Evolutionary conservation across 2,329 filamentous ascomycete species (phyloP), one percentile per base, ranked within the genome.

Genomic region (Paraconiothyrium sp.): DNA sequence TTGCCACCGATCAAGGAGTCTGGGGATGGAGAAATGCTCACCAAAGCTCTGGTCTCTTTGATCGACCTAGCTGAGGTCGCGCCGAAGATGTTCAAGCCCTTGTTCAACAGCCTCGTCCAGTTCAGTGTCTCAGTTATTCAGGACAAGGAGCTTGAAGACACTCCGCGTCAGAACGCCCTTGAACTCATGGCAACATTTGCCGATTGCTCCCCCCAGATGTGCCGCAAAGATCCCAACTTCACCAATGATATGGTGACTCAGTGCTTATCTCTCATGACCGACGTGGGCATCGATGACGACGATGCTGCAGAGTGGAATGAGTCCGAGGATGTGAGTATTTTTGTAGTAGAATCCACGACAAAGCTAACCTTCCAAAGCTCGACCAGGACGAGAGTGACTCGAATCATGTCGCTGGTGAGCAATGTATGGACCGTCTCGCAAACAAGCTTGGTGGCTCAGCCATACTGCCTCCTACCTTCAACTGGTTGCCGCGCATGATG

Each of bases 121-220:
- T 97, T 99, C 81, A 94, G 91, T 77, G 89, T 98, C 62, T 93
- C 92, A 7, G 93, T 98, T 60, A 92, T 99, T 69, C 92, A 96
- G 72, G 94, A 99, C 78, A 98, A 98, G 82, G 94, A 98, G 64
- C 86, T 99, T 24, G 91, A 90, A 64, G 94, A 97, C 74, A 87
- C 94, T 68, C 92, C 93, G 64, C 89, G 95, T 62, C 95, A 99
- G 79, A 98, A 98, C 76, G 93, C 94, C 0, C 85, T 99, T 46
- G 95, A 99, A 79, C 86, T 99, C 59, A 97, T 99, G 92, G 94
- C 94, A 30, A 99, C 95, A 0, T 99, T 99, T 78, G 94, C 94
- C 67, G 95, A 99, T 76, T 95, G 94, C 72, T 92, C 93, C 0
- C 93, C 95, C 4, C 90, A 91, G 41, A 94, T 98, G 89, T 98